Evolutionary conservation across 371 early-diverging fungal species (phyloP), one percentile per base, ranked within the genome.

Genomic region (Apophysomyces trapeziformis): DNA sequence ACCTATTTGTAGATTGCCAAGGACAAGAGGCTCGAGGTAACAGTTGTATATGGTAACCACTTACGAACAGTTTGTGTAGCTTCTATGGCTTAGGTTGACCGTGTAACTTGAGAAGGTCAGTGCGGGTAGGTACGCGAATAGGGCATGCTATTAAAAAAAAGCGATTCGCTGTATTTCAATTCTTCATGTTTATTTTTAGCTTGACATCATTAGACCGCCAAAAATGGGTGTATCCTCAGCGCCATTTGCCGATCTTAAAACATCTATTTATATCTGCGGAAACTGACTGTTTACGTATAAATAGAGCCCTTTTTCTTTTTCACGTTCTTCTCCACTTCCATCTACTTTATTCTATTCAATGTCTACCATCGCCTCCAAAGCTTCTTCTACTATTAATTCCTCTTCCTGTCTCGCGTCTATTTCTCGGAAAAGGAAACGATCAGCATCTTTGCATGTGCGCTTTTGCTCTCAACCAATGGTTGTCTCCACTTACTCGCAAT

Each of bases 401-500:
- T 16, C 54, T 18, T 21, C 54, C 21, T 50, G 54, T 50, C 54
- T 50, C 21, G 16, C 54, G 7, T 21, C 54, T 18, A 7, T 26
- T 11, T 50, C 54, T 50, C 54, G 54, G 21, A 67, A 69, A 39
- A 63, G 70, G 21, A 63, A 65, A 61, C 54, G 67, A 45, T 37
- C 63, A 9, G 7, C 67, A 1, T 67, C 72, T 7, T 45, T 73
- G 12, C 77, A 68, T 38, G 80, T 80, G 9, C 68, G 73, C n/a
- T 80, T 80, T 50, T 72, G 76, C 46, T 62, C 75, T 26, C 71
- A 73, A 43, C 72, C 71, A 21, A 59, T 58, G 13, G 68, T 82
- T 11, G 75, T 71, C 9, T 72, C 75, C 57, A 79, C 79, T 8
- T 76, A 75, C 47, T 82, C 82, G 11, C 77, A 71, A 60, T 67